Percentiles rank a stretch among this genome's conserved stretches.
These are phyloP conservation scores for Rhinocladiella mackenziei DNA, from an alignment of 2,329 filamentous ascomycete species.

Conservation along the genomic window DNA sequence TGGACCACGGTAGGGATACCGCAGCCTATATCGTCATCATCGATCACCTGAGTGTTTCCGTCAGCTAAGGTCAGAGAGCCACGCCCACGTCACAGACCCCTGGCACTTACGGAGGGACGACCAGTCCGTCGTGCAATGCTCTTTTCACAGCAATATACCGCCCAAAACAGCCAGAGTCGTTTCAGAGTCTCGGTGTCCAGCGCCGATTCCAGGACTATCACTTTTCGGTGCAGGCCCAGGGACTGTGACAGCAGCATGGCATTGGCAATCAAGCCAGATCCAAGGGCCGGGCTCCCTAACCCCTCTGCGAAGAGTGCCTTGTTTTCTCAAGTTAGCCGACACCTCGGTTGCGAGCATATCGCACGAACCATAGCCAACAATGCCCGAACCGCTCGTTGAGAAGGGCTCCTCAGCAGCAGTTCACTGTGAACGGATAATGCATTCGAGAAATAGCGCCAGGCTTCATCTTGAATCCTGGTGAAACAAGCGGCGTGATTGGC, in stretches of 20 bases:
- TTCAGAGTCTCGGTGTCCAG: background rate
- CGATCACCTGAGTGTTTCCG: constrained; percentile 1
- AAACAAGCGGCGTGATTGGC: no score
- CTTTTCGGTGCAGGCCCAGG: constrained; percentile 9
- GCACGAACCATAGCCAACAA: constrained; percentile 4
- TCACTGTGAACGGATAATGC: constrained; percentile 9
- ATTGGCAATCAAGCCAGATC: constrained; percentile 7
- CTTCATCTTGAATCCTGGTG: no score
- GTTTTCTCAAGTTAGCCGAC: background rate
- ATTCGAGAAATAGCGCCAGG: constrained; percentile 9
- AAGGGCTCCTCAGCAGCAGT: background rate
- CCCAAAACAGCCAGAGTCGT: constrained; percentile 12
- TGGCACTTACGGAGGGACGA: constrained; percentile 14
- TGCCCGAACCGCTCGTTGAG: constrained; percentile 4
- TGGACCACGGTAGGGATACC: background rate
- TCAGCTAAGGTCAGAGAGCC: background rate
- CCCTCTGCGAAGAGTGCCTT: constrained; percentile 10
- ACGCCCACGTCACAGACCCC: no score
- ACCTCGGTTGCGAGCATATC: background rate
- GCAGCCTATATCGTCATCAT: constrained; percentile 10
- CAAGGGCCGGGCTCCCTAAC: constrained; percentile 8
- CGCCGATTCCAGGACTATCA: background rate
- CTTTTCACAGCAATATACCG: constrained; percentile 13
- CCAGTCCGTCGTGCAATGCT: constrained; percentile 2
- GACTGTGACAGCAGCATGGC: constrained; percentile 4